Evolutionary conservation across 176 grass and related monocot species (phyloP).

Genomic region (Avena eriantha): DNA sequence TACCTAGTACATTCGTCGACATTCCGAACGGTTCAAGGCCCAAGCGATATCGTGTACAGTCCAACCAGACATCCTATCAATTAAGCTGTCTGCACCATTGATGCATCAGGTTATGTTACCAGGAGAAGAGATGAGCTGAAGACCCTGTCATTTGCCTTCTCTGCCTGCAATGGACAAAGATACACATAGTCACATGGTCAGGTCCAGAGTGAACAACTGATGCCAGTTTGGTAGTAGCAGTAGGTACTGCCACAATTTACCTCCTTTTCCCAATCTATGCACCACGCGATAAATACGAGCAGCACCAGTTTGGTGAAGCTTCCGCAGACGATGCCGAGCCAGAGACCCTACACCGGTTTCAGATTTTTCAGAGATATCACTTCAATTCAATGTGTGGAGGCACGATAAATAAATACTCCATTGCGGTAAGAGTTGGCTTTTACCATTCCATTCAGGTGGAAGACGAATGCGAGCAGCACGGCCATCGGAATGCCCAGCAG

Average conservation of each 20-base stretch:
- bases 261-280: constrained; percentile 42
- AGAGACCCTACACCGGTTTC: constrained; percentile 33
- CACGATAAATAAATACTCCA: not conserved
- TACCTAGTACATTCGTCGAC: not conserved
- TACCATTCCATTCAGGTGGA: constrained; percentile 53
- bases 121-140: not conserved
- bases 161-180: not conserved
- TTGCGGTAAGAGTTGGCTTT: not conserved
- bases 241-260: not conserved
- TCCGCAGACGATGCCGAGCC: constrained; percentile 40
- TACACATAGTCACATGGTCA: not conserved
- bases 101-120: not conserved
- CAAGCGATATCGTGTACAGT: not conserved
- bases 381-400: not conserved
- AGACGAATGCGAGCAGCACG: constrained; percentile 25
- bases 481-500: constrained; percentile 40
- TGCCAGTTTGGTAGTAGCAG: not conserved
- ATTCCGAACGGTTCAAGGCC: not conserved
- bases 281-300: not conserved
- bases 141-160: constrained; percentile 27
- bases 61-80: not conserved
- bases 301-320: constrained; percentile 37
- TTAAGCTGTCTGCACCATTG: not conserved
- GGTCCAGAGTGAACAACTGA: not conserved
- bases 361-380: not conserved